Conservation (phyloP, 78 protist genomes). For the Isochrysis galbana region DNA sequence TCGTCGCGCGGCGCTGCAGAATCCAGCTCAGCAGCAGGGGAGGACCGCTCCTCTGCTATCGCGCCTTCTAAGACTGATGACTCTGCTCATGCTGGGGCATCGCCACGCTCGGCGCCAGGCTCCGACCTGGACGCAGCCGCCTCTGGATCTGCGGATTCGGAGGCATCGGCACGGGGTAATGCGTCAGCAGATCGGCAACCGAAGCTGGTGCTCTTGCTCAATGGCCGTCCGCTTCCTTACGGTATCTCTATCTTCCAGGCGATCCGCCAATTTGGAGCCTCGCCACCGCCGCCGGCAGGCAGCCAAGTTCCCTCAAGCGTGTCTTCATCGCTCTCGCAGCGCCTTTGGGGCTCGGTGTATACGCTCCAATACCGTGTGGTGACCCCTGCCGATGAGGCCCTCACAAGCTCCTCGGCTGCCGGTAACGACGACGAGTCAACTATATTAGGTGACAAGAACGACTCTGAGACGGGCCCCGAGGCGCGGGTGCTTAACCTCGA, state of each 20-base stretch:
- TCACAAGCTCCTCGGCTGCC: background rate
- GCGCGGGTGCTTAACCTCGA: background rate
- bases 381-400: too few relatives aligned
- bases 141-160: background rate
- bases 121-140: background rate
- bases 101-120: too few relatives aligned
- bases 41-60: too few relatives aligned
- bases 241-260: constrained; percentile 28
- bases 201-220: background rate
- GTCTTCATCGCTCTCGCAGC: background rate
- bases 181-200: background rate
- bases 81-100: too few relatives aligned
- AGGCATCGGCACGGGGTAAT: background rate
- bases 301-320: too few relatives aligned
- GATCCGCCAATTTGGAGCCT: background rate
- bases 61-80: too few relatives aligned
- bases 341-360: background rate
- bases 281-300: background rate
- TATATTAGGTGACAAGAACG: background rate
- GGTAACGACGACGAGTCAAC: too few relatives aligned
- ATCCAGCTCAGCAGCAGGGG: too few relatives aligned
- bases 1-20: too few relatives aligned
- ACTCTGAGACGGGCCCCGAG: background rate
- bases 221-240: background rate
- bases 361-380: background rate